phyloP scores from a whole-genome alignment of 2,329 filamentous ascomycete species.

The Alternaria ethzedia region DNA sequence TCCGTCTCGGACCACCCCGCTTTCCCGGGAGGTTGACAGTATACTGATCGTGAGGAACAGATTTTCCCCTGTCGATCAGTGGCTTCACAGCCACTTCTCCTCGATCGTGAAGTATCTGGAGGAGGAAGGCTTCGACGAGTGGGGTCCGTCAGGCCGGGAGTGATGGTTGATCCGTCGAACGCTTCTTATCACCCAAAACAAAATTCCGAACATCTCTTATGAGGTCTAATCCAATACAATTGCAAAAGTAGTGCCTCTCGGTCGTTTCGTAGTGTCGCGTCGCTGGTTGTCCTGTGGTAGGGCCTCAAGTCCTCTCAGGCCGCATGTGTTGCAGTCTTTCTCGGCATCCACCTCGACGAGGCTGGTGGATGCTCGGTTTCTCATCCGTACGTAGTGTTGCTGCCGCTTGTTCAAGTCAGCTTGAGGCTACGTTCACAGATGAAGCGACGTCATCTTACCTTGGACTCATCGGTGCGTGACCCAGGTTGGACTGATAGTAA shows the following conservation, averaged over 20 bases:
- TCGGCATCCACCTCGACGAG: background rate
- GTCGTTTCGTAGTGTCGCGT: background rate
- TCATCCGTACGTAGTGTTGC: constrained; percentile 22
- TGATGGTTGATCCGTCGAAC: background rate
- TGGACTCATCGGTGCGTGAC: constrained; percentile 20
- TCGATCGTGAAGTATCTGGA: background rate
- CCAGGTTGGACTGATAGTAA: constrained; percentile 6
- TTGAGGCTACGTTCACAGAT: background rate
- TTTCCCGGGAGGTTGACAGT: background rate
- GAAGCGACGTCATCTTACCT: constrained; percentile 7
- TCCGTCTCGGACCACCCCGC: background rate
- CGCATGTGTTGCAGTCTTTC: background rate
- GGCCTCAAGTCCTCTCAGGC: background rate
- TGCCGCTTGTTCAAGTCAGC: constrained; percentile 15
- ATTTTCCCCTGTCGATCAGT: background rate
- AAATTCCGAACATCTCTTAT: background rate
- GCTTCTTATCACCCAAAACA: background rate
- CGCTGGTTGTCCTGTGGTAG: background rate
- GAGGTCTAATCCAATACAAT: background rate
- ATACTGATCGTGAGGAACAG: background rate
- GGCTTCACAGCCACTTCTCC: background rate
- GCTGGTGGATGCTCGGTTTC: background rate
- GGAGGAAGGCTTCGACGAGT: background rate
- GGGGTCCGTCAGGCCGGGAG: background rate
- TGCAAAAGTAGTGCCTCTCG: background rate